Evolutionary conservation across 345 rosid species (phyloP).

Genomic region (Bruguiera gymnorhiza): DNA sequence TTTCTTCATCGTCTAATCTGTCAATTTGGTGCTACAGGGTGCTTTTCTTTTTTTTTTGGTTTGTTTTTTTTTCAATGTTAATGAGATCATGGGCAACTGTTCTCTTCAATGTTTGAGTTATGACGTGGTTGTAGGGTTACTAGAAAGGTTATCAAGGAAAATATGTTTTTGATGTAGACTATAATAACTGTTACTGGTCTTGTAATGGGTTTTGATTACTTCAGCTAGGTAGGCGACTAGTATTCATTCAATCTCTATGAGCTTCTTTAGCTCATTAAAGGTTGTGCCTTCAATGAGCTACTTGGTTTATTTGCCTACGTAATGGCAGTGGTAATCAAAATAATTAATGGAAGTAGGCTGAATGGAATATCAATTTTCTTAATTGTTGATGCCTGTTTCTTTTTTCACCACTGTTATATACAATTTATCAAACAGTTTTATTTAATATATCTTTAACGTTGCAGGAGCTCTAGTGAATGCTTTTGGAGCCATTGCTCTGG

Average conservation of each 20-base stretch:
- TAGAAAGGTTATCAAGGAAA: too few relatives aligned
- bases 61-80: too few relatives aligned
- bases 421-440: too few relatives aligned
- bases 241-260: background rate
- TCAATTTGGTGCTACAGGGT: too few relatives aligned
- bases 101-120: too few relatives aligned
- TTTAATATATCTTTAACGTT: background rate
- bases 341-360: background rate
- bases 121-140: too few relatives aligned
- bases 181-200: background rate
- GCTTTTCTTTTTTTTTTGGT: too few relatives aligned
- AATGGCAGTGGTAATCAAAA: background rate
- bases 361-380: background rate
- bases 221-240: too few relatives aligned
- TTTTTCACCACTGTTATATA: background rate
- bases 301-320: background rate
- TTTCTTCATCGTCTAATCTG: too few relatives aligned
- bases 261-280: background rate
- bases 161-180: too few relatives aligned
- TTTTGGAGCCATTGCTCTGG: constrained; percentile 76
- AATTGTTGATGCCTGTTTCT: background rate
- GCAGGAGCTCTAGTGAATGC: constrained; percentile 72
- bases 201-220: too few relatives aligned
- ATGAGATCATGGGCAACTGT: too few relatives aligned
- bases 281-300: background rate